phyloP scores from a whole-genome alignment of 768 basidiomycete species.

The Russula dissimulans region DNA sequence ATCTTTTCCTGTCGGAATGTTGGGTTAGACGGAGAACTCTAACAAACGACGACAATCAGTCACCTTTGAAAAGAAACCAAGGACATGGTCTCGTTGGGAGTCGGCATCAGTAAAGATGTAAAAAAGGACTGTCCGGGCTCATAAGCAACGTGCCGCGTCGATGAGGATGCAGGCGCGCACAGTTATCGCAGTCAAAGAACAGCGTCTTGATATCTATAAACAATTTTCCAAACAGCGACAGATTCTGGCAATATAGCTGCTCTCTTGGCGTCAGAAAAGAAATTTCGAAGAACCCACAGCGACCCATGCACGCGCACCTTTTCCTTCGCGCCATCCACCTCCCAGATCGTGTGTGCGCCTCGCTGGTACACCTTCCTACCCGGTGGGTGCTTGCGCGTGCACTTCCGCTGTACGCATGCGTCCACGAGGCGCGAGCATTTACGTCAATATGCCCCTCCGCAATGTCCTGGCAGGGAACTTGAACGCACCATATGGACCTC shows the following conservation, averaged over 20 bases:
- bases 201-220: slow-evolving; percentile 98
- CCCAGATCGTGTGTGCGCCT: slow-evolving; percentile 87
- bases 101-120: slow-evolving; percentile 86
- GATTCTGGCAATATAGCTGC: slow-evolving; percentile 92
- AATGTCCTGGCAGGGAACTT: background rate
- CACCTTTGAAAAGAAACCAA: slow-evolving; percentile 70
- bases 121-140: slow-evolving; percentile 56
- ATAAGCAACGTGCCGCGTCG: background rate
- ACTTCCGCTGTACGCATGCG: slow-evolving; percentile 44
- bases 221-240: slow-evolving; percentile 94
- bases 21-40: background rate
- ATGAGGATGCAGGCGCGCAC: slow-evolving; percentile 34
- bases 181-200: slow-evolving; percentile 84
- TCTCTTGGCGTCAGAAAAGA: background rate
- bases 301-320: slow-evolving; percentile 44
- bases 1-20: slow-evolving; percentile 64
- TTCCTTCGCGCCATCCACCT: slow-evolving; percentile 81
- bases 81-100: slow-evolving; percentile 68
- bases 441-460: background rate
- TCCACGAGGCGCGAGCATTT: background rate
- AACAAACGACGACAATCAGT: background rate
- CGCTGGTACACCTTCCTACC: slow-evolving; percentile 85
- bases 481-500: slow-evolving; percentile 54
- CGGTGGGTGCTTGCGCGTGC: slow-evolving; percentile 64
- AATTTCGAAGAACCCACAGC: background rate